These are phyloP conservation scores for Lasiodiplodia sp. DNA, from an alignment of 2,329 filamentous ascomycete species.

Conservation along the genomic window DNA sequence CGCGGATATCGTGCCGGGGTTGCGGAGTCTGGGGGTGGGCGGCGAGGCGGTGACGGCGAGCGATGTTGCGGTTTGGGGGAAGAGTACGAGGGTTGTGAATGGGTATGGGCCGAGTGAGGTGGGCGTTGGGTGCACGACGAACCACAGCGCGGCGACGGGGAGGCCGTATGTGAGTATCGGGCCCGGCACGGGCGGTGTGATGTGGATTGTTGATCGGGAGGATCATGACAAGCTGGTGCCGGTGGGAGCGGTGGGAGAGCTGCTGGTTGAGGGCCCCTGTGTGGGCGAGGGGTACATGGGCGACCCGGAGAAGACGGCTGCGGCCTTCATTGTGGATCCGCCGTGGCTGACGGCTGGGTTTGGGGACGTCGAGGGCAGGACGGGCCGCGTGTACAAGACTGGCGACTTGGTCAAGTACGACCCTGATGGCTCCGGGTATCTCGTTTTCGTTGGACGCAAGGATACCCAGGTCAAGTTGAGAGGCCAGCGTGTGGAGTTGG, in stretches of 20 bases:
- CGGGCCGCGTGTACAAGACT: slow-evolving; percentile 37
- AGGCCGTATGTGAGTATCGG: slow-evolving; percentile 31
- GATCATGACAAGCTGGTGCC: slow-evolving; percentile 67
- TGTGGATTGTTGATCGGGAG: slow-evolving; percentile 44
- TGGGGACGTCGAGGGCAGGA: slow-evolving; percentile 54
- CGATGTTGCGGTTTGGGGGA: slow-evolving; percentile 53
- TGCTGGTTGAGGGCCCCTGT: slow-evolving; percentile 81
- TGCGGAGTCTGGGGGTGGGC: slow-evolving; percentile 50
- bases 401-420: slow-evolving; percentile 44
- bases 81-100: slow-evolving; percentile 81
- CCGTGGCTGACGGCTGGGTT: slow-evolving; percentile 46
- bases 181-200: slow-evolving; percentile 23
- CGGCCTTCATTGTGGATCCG: slow-evolving; percentile 72
- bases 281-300: slow-evolving; percentile 84
- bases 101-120: slow-evolving; percentile 93
- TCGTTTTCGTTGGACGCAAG: slow-evolving; percentile 68
- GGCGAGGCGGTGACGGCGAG: slow-evolving; percentile 52
- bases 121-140: slow-evolving; percentile 54
- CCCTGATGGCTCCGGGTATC: slow-evolving; percentile 59
- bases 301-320: slow-evolving; percentile 74
- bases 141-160: slow-evolving; percentile 30
- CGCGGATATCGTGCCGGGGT: slow-evolving; percentile 48
- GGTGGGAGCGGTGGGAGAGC: slow-evolving; percentile 74
- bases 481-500: slow-evolving; percentile 48
- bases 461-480: slow-evolving; percentile 52